A percentile compares a stretch with the other conserved stretches of the same genome.
These are phyloP conservation scores for Flaveria linearis DNA, from an alignment of 129 eudicot species.

Conservation along the genomic window DNA sequence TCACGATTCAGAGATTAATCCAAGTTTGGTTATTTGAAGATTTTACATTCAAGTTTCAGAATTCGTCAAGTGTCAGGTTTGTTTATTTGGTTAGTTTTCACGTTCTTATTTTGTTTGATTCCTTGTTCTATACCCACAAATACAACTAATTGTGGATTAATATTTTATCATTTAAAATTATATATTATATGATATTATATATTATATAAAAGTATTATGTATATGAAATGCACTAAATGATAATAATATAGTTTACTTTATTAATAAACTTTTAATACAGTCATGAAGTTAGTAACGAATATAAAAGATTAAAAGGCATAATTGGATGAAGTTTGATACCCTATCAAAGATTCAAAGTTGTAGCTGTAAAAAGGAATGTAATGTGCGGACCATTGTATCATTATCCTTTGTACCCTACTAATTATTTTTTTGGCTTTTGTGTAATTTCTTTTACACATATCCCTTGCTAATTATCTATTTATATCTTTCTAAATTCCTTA, in stretches of 20 bases:
- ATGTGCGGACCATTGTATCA: slow-evolving; percentile 23
- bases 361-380: slow-evolving; percentile 23
- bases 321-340: slow-evolving; percentile 8
- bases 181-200: too few relatives aligned
- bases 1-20: too few relatives aligned
- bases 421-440: slow-evolving; percentile 22
- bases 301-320: not conserved
- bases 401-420: slow-evolving; percentile 14
- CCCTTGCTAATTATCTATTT: not conserved
- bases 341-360: slow-evolving; percentile 21
- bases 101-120: too few relatives aligned
- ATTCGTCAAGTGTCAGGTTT: too few relatives aligned
- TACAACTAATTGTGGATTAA: too few relatives aligned
- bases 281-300: not conserved
- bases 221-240: not conserved
- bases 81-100: too few relatives aligned
- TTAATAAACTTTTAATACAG: not conserved
- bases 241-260: not conserved
- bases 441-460: not conserved
- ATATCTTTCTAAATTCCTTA: not conserved
- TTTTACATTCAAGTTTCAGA: too few relatives aligned
- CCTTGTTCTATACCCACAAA: too few relatives aligned
- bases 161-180: not conserved
- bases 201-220: not conserved
- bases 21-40: too few relatives aligned